phyloP scores from a whole-genome alignment of 1,284 basidiomycete genomes.

The Cryptococcus deneoformans region DNA sequence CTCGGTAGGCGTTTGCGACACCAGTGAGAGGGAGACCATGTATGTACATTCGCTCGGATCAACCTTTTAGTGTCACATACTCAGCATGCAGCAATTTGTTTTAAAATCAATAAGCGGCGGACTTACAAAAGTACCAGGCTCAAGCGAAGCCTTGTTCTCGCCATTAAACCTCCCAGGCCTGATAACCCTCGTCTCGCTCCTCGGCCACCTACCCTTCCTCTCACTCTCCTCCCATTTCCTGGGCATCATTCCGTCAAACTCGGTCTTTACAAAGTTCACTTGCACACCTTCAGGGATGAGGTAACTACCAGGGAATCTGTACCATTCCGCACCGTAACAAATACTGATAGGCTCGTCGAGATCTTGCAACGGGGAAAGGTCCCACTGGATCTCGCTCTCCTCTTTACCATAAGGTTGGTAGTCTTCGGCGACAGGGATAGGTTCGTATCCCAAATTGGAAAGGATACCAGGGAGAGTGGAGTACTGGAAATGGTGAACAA shows the following conservation, averaged over 20 bases:
- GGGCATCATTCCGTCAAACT: slow-evolving; percentile 85
- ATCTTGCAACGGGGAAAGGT: slow-evolving; percentile 65
- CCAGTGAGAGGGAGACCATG: slow-evolving; percentile 81
- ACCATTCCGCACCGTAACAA: slow-evolving; percentile 94
- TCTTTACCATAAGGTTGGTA: slow-evolving; percentile 52
- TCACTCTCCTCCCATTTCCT: slow-evolving; percentile 50
- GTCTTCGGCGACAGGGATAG: slow-evolving; percentile 35
- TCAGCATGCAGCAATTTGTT: neutral
- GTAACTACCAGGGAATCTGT: slow-evolving; percentile 89
- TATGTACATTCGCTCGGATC: slow-evolving; percentile 73
- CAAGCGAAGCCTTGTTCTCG: slow-evolving; percentile 67
- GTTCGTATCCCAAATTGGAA: slow-evolving; percentile 64
- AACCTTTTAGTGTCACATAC: slow-evolving; percentile 50
- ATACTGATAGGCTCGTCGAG: slow-evolving; percentile 64
- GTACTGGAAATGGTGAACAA: slow-evolving; percentile 70
- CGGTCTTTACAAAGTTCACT: slow-evolving; percentile 84
- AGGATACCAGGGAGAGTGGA: slow-evolving; percentile 77
- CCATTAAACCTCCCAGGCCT: slow-evolving; percentile 74
- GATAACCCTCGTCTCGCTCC: slow-evolving; percentile 63
- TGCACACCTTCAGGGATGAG: slow-evolving; percentile 78
- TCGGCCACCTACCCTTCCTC: slow-evolving; percentile 53
- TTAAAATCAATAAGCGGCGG: neutral
- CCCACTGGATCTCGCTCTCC: slow-evolving; percentile 56
- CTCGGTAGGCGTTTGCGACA: slow-evolving; percentile 58
- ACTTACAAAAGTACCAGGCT: slow-evolving; percentile 75